Percentiles rank a stretch among this genome's conserved stretches.
Evolutionary conservation across 192 early-diverging fungal genomes (phyloP).

Genomic region (Polychytrium aggregatum): DNA sequence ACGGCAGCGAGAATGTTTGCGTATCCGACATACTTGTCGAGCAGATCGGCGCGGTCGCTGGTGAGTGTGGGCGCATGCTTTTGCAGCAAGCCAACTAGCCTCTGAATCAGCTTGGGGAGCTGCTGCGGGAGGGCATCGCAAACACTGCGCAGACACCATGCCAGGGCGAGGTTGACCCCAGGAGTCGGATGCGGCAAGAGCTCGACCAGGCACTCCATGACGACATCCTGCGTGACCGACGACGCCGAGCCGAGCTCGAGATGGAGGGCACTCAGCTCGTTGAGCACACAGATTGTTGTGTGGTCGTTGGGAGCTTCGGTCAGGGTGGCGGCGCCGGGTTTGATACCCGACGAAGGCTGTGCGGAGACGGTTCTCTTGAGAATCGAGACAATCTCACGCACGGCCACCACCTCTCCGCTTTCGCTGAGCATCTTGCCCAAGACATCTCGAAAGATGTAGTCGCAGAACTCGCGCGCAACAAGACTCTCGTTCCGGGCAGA

Average conservation of each 20-base stretch:
- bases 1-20: constrained; percentile 55
- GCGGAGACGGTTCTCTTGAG: too few species aligned
- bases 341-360: too few species aligned
- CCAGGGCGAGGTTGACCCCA: constrained; percentile 59
- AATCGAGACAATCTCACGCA: constrained; percentile 44
- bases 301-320: too few species aligned
- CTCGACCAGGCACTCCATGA: constrained; percentile 56
- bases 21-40: constrained; percentile 47
- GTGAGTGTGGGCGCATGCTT: constrained; percentile 52
- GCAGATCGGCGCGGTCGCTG: constrained; percentile 34
- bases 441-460: constrained; percentile 58
- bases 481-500: constrained; percentile 41
- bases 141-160: constrained; percentile 61
- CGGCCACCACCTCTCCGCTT: constrained; percentile 57
- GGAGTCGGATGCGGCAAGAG: constrained; percentile 58
- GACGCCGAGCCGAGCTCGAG: constrained; percentile 67
- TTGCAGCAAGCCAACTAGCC: constrained; percentile 57
- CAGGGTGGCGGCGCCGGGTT: too few species aligned
- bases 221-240: constrained; percentile 44
- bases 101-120: constrained; percentile 48
- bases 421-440: constrained; percentile 71
- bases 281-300: constrained; percentile 61
- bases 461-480: constrained; percentile 46
- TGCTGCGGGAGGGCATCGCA: constrained; percentile 52
- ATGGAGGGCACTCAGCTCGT: constrained; percentile 61